phyloP scores from a whole-genome alignment of 1,139 yeast genomes.

The Diutina ranongensis region DNA sequence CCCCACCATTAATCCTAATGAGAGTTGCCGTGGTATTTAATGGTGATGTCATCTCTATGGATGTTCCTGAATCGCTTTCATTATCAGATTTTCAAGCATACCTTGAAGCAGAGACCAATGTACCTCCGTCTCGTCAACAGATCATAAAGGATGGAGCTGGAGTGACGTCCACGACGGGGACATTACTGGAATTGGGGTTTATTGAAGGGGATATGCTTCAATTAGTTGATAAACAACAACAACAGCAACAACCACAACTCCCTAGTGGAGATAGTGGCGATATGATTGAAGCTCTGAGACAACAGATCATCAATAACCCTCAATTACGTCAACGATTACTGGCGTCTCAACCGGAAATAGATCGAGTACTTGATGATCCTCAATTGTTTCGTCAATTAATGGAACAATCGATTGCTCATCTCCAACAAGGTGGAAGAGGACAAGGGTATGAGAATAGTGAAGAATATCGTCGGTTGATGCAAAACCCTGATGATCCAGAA shows the following conservation, averaged over 20 bases:
- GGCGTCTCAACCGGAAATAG: slow-evolving; percentile 30
- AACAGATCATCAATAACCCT: slow-evolving; percentile 32
- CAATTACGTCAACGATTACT: slow-evolving; percentile 22
- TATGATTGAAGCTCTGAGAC: slow-evolving; percentile 41
- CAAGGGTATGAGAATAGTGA: slow-evolving; percentile 9
- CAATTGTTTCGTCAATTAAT: slow-evolving; percentile 38
- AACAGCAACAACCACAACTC: background rate
- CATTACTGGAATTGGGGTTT: slow-evolving; percentile 37
- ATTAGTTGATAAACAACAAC: slow-evolving; percentile 11
- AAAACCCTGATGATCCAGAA: slow-evolving; percentile 66
- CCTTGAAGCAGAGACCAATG: slow-evolving; percentile 60
- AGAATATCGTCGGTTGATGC: slow-evolving; percentile 39
- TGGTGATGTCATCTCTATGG: slow-evolving; percentile 30
- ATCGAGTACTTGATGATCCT: slow-evolving; percentile 38
- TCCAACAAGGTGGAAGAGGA: slow-evolving; percentile 11
- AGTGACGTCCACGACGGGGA: slow-evolving; percentile 20
- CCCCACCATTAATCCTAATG: background rate
- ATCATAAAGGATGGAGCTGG: slow-evolving; percentile 35
- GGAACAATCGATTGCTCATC: slow-evolving; percentile 17
- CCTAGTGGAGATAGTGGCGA: slow-evolving; percentile 13
- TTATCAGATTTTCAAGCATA: slow-evolving; percentile 66
- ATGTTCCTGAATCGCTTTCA: slow-evolving; percentile 52
- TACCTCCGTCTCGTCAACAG: slow-evolving; percentile 35
- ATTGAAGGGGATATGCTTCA: slow-evolving; percentile 49
- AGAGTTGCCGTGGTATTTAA: slow-evolving; percentile 19